Base-by-base conservation (phyloP, 1,284 basidiomycete species). In the Tylopilus orsonianus region DNA sequence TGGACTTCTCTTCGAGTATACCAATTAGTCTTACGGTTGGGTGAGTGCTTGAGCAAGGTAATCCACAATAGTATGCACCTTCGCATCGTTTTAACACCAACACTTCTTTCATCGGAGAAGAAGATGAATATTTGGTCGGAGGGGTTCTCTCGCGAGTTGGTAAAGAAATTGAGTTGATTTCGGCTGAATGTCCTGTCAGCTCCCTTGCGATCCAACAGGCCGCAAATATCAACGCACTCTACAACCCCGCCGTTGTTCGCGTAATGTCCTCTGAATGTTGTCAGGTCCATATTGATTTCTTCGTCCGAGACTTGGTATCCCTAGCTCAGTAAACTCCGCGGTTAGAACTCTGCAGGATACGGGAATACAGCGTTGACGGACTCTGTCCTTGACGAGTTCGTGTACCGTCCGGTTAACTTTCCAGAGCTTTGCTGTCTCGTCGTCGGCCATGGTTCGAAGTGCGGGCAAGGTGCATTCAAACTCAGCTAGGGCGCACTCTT, bases 331-430 rank as follows among this genome's bases (percentile, higher is more conserved):
- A 49, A 54, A 49, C 16, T 16, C 49, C 44, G 47, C 44, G 14
- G 48, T 56, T 43, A 56, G 57, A 61, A 41, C 41, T 41, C 27
- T 36, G 41, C 19, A 46, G 23, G 37, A 50, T 16, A 49, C 12
- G 37, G 32, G 33, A 14, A 10, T 22, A 50, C 44, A 16, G 53
- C 46, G 35, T 48, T 57, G 37, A 69, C 80, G 71, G 57, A 89
- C 87, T 73, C 95, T 82, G 70, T 99, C 97, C 64, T 87, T 84
- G 52, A 96, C 91, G 49, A 99, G 85, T 73, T 99, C 97, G 69
- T 98, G 94, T 45, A 97, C 90, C 35, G 97, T 99, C 62, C 92
- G 77, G 71, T 95, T 95, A 55, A 99, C 94, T 64, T 95, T 88
- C 93, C 94, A 98, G 61, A 99, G 78, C 64, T 87, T 85, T 44